Evolutionary conservation across 1,284 basidiomycete species (phyloP), one percentile per base, ranked within the genome.

Genomic region (Ganoderma sp.): DNA sequence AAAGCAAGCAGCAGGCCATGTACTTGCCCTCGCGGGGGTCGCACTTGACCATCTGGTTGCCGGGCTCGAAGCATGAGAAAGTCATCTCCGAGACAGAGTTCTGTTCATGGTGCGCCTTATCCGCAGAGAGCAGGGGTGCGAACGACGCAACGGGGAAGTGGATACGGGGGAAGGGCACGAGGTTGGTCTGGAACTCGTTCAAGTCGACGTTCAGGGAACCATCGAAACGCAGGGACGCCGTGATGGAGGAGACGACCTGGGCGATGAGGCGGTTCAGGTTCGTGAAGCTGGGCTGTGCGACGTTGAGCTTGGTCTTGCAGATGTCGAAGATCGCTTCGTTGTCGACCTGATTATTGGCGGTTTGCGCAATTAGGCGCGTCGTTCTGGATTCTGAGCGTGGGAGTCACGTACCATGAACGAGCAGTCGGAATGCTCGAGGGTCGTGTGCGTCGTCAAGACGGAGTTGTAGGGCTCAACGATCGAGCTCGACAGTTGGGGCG

Each of bases 381-480:
- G 32, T 41, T 2, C 54, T 22, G 60, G n/a, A 45, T 42, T 41
- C 22, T 43, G 39, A n/a, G 66, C 19, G 34, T n/a, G 32, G 25
- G n/a, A 67, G 52, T 52, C 61, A 61, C 76, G 37, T 56, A 79
- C 96, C 96, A 98, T 97, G 88, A 98, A 98, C 65, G 97, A 99
- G 83, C 97, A 99, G 84, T 99, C 97, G 15, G 96, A 98, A 84
- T 99, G 97, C 84, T 99, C 98, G 68, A 99, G 92, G 66, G 98
- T 99, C 71, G 97, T 98, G 84, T 99, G 97, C 58, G 98, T 99
- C 63, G 98, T 99, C 72, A 99, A 86, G 68, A 99, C 95, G 42
- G 96, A 96, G 89, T 99, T 99, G 88, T 99, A 99, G 2, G 97
- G 97, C 84, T 99, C 98, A 67, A 99, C 98, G 71, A 99, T 94